Conservation (phyloP, 441 rosid genomes). For the Populus hybrid region DNA sequence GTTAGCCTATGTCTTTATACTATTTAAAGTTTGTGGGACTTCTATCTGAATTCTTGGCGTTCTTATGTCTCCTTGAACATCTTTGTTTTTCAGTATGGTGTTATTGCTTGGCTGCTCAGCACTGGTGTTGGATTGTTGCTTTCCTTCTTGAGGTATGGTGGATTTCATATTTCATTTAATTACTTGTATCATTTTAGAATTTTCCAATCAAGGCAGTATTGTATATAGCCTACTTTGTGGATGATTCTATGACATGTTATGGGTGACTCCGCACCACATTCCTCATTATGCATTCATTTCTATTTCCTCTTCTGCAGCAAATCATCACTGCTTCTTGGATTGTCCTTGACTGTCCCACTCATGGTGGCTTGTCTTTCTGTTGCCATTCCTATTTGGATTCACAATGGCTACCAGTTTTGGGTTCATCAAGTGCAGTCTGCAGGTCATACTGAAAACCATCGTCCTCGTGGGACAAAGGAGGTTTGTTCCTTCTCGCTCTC, state of each 20-base stretch:
- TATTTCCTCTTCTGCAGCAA: constrained; percentile 63
- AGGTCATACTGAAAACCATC: constrained; percentile 56
- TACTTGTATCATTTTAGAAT: not conserved
- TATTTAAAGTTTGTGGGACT: not conserved
- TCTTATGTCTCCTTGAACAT: constrained; percentile 1
- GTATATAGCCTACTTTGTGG: not conserved
- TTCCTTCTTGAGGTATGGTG: constrained; percentile 94
- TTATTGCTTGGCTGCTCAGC: constrained; percentile 97
- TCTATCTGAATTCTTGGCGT: constrained; percentile 7
- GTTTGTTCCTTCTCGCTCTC: constrained; percentile 42
- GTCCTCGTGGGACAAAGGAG: constrained; percentile 67
- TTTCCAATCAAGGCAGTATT: constrained; percentile 4
- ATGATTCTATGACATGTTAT: not conserved
- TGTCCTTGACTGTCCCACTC: constrained; percentile 94
- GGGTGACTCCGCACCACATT: constrained; percentile 5
- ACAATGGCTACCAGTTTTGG: constrained; percentile 87
- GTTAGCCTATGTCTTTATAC: not conserved
- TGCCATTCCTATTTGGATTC: constrained; percentile 94
- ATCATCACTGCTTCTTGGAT: constrained; percentile 95
- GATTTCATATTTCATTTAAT: constrained; percentile 12
- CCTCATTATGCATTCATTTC: constrained; percentile 7
- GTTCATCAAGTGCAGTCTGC: constrained; percentile 55
- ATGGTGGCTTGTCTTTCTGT: constrained; percentile 97
- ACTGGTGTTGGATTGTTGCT: constrained; percentile 94
- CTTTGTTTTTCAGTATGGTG: constrained; percentile 71